Conservation (phyloP, 2,329 filamentous ascomycete species). For the Cordyceps javanica region DNA sequence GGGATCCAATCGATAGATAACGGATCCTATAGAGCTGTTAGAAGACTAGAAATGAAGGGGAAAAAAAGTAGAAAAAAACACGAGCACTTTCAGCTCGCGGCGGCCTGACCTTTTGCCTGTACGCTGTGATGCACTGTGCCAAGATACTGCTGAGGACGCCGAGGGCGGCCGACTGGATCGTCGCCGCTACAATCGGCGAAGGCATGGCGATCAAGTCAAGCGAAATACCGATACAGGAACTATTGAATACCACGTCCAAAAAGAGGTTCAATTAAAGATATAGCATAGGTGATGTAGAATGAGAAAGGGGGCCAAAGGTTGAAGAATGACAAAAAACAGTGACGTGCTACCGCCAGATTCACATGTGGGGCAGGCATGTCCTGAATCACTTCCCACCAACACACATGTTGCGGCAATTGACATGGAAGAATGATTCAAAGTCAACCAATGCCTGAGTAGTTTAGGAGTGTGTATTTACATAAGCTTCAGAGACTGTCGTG, state of each 20-base stretch:
- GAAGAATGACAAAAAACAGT: background rate
- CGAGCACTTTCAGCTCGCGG: background rate
- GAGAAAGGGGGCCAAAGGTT: background rate
- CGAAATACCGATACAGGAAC: background rate
- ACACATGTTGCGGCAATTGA: background rate
- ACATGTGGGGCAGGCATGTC: conserved; percentile 2
- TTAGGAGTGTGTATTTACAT: background rate
- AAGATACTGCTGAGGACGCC: conserved; percentile 64
- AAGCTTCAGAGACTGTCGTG: background rate
- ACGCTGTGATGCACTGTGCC: conserved; percentile 63
- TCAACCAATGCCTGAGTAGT: background rate
- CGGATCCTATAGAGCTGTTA: conserved; percentile 31
- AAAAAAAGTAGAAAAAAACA: background rate
- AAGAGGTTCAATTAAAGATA: background rate
- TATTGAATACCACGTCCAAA: background rate
- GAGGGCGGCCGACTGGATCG: conserved; percentile 59
- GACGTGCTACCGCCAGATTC: background rate
- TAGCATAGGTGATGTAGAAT: background rate
- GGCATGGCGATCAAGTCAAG: background rate
- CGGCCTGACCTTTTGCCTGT: conserved; percentile 47
- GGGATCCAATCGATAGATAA: conserved; percentile 60
- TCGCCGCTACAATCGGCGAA: conserved; percentile 49
- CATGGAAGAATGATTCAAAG: background rate
- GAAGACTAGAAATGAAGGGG: background rate
- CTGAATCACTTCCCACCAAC: background rate